Conservation (phyloP, 768 basidiomycete genomes). For the Amanita muscaria region DNA sequence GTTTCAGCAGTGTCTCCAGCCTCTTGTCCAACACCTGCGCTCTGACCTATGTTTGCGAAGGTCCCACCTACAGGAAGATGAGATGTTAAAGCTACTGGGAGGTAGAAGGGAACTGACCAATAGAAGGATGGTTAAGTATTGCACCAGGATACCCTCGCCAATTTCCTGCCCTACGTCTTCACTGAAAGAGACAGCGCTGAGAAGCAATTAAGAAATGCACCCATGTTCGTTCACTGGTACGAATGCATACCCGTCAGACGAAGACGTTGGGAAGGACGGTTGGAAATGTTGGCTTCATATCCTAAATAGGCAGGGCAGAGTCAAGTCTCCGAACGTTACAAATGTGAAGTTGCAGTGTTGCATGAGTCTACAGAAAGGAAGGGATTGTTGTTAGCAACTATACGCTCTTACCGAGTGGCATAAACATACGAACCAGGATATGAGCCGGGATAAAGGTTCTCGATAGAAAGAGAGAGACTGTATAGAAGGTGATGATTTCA, state of each 20-base stretch:
- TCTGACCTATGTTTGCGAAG: slow-evolving; percentile 73
- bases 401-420: too few species aligned
- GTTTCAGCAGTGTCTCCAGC: slow-evolving; percentile 36
- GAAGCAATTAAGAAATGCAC: slow-evolving; percentile 43
- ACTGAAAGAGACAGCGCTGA: slow-evolving; percentile 39
- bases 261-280: too few species aligned
- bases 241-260: slow-evolving; percentile 22
- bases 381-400: too few species aligned
- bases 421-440: slow-evolving; percentile 41
- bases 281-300: slow-evolving; percentile 21
- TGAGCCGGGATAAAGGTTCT: slow-evolving; percentile 55
- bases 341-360: slow-evolving; percentile 52
- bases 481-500: slow-evolving; percentile 52
- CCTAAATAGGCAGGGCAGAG: slow-evolving; percentile 48
- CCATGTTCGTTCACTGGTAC: slow-evolving; percentile 39
- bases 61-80: slow-evolving; percentile 28
- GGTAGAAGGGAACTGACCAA: slow-evolving; percentile 36
- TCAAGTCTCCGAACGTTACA: slow-evolving; percentile 43
- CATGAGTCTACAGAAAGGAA: slow-evolving; percentile 49
- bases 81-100: not conserved
- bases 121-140: slow-evolving; percentile 61
- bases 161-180: slow-evolving; percentile 31
- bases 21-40: slow-evolving; percentile 54
- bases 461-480: slow-evolving; percentile 54
- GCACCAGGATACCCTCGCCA: slow-evolving; percentile 39